A percentile compares a stretch with the other conserved stretches of the same genome.
phyloP scores from a whole-genome alignment of 2,329 filamentous ascomycete species.

The Teratosphaeria gauchensis region DNA sequence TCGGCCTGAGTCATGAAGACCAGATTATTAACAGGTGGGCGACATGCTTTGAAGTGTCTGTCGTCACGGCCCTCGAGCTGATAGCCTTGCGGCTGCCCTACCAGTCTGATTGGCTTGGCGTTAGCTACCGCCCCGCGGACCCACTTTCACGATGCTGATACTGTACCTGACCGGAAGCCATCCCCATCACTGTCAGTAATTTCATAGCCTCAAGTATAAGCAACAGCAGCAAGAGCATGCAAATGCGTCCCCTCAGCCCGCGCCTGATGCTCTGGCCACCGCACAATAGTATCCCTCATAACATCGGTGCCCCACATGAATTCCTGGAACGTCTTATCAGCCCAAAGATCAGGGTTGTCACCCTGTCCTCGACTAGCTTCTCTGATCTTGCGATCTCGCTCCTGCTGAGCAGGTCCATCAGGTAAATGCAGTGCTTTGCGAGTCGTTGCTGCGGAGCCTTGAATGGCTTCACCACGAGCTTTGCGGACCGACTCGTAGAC shows the following conservation, averaged over 20 bases:
- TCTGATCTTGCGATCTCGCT: conserved; percentile 9
- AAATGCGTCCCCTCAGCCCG: conserved; percentile 6
- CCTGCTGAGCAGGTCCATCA: conserved; percentile 9
- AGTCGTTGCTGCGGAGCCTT: conserved; percentile 29
- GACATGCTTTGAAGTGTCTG: too few species aligned
- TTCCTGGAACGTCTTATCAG: conserved; percentile 7
- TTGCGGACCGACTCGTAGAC: neutral
- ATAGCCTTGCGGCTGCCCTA: too few species aligned
- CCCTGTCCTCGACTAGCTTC: conserved; percentile 3
- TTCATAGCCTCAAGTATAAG: conserved; percentile 3
- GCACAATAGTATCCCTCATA: conserved; percentile 6
- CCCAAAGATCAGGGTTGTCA: conserved; percentile 9
- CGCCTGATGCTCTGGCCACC: conserved; percentile 9
- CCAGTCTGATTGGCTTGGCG: too few species aligned
- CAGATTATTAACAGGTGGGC: too few species aligned
- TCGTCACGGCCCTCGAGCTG: too few species aligned
- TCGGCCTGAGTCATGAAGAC: too few species aligned
- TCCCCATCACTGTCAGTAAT: too few species aligned
- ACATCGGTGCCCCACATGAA: conserved; percentile 9
- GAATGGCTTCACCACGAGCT: neutral
- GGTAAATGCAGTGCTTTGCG: conserved; percentile 24
- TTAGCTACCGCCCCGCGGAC: too few species aligned
- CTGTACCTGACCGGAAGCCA: too few species aligned
- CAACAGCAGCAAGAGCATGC: conserved; percentile 3
- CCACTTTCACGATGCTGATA: too few species aligned